Percentiles rank a stretch among this genome's conserved stretches.
Evolutionary conservation across 768 basidiomycete species (phyloP).

Genomic region (Naematelia encephala): DNA sequence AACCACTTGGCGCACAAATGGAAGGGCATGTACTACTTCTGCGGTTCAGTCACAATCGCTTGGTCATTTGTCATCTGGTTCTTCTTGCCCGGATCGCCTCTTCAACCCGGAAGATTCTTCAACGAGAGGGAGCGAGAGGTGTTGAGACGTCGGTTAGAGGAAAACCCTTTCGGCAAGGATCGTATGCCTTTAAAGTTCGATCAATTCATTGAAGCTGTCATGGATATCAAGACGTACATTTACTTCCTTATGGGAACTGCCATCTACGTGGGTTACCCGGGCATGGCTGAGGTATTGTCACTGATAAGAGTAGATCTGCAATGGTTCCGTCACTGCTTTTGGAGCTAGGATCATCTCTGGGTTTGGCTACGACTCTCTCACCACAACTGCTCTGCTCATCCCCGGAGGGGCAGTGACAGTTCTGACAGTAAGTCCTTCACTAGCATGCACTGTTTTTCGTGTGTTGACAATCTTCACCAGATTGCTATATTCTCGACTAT

Average conservation of each 20-base stretch:
- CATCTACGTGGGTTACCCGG: constrained; percentile 35
- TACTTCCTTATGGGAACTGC: constrained; percentile 49
- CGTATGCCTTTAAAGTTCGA: constrained; percentile 29
- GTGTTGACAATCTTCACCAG: background rate
- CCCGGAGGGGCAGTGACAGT: constrained; percentile 51
- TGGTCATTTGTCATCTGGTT: constrained; percentile 47
- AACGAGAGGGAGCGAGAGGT: constrained; percentile 37
- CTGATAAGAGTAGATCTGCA: constrained; percentile 31
- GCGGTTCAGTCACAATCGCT: constrained; percentile 48
- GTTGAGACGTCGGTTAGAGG: constrained; percentile 32
- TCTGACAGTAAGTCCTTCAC: constrained; percentile 15
- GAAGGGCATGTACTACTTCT: constrained; percentile 49
- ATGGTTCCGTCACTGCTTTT: constrained; percentile 49
- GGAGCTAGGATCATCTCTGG: constrained; percentile 50
- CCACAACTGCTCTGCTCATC: constrained; percentile 43
- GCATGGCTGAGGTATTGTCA: background rate
- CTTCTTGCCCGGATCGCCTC: constrained; percentile 48
- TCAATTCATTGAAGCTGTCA: constrained; percentile 46
- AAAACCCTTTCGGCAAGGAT: constrained; percentile 33
- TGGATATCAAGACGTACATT: constrained; percentile 49
- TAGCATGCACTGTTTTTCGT: background rate
- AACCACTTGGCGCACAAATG: constrained; percentile 35
- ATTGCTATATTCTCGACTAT: constrained; percentile 48
- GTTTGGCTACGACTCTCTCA: constrained; percentile 49
- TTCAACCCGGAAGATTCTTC: constrained; percentile 44